Base-by-base conservation (phyloP, 2,329 filamentous ascomycete species). In the Trichoderma koningii region DNA sequence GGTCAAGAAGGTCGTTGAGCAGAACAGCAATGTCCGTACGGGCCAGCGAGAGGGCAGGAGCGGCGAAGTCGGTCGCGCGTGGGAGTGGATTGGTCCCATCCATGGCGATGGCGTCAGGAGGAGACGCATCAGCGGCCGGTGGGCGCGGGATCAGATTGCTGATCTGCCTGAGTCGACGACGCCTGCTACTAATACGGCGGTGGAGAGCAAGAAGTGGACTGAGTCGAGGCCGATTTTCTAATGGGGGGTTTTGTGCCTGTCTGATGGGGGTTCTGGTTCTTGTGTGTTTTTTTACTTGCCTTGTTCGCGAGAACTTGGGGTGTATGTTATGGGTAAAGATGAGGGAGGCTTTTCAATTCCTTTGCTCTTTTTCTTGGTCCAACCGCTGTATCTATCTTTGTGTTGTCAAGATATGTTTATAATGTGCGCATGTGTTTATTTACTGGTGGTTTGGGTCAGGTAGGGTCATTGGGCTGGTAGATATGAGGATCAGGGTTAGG, bases 11-110 rank as follows among this genome's bases (percentile, higher is more conserved):
- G 89, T 98, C 60, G 93, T 99, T 0, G 95, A 99, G 77, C 88
- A 89, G 76, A 99, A 99, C 76, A 90, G 91, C 66, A 99, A 99
- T 73, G 90, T 99, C 17, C 85, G 95, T 48, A 91, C 85, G 0
- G 81, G 84, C 78, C 77, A 93, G 84, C 79, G 93, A 81, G 80
- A 90, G 84, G 77, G 89, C 53, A 79, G 82, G 61, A 88, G 83
- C 70, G 87, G 87, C 41, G 87, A 89, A 72, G 83, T 90, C 34
- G 86, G 85, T 30, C 80, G 86, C 30, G 87, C 86, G 1, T 89
- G 87, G 87, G 87, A 89, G 73, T 89, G 87, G 87, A 89, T 89
- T 67, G 87, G 87, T 1, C 84, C 86, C 15, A 78, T 82, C 19
- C 76, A 79, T 19, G 81, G 80, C 19, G 79, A 80, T 41, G 76